Base-by-base conservation (phyloP, 768 basidiomycete species). In the Boletus subcaerulescens region DNA sequence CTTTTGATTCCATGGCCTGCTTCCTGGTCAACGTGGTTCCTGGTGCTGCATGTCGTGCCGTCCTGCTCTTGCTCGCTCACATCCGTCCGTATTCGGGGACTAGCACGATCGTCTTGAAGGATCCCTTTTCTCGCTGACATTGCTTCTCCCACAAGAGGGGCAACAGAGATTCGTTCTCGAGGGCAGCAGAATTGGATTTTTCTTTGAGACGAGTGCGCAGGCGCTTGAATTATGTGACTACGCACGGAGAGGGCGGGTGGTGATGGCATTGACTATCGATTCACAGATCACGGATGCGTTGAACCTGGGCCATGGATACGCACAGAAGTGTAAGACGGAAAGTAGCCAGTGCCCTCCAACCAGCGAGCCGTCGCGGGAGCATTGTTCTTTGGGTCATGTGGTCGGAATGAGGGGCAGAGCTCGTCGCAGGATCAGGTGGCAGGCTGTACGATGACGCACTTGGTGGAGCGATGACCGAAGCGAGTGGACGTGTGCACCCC, bases 121-220 rank as follows among this genome's bases (percentile, higher is more conserved):
- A 39, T 60, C 48, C 60, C 48, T 48, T 56, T 57, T 51, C 57
- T 59, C 33, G 60, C 61, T 71, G 73, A 72, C 75, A 68, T 79
- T 79, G 71, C 56, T 65, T 60, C 61, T 75, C 69, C 75, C 62
- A 38, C 62, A 77, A 78, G 78, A 73, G 63, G 66, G 70, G 61
- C 70, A 79, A 78, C 65, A 82, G 80, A 81, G 81, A 79, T 77
- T 80, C 67, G 79, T 75, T 79, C 82, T 83, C 80, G 76, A 76
- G 73, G 69, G 66, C 73, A 69, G 65, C 53, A 56, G 55, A 55
- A 59, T 60, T 55, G 61, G 65, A 53, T 68, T 67, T 68, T 67
- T 58, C 62, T 70, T 60, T 32, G 57, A 55, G 60, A 60, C 43
- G 50, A 36, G 26, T 33, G 62, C 50, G 55, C 18, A 50, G 63